These are phyloP conservation scores for Beta macrorhiza DNA, from an alignment of 179 eudicot species.

Conservation along the genomic window DNA sequence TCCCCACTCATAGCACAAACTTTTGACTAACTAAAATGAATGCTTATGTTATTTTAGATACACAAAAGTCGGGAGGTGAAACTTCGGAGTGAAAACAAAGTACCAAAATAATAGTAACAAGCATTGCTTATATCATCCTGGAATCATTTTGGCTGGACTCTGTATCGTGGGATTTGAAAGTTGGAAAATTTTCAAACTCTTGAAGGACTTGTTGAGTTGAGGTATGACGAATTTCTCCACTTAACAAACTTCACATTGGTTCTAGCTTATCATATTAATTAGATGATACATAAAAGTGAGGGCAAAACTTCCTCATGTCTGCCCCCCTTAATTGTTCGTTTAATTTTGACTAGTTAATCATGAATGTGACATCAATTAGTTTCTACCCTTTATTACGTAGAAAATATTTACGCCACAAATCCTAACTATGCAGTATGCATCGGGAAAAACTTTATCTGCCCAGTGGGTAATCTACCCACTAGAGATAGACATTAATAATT, in stretches of 20 bases:
- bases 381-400: too few relatives aligned
- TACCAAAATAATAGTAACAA: not conserved
- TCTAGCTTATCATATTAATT: not conserved
- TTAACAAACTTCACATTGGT: not conserved
- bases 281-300: not conserved
- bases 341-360: not conserved
- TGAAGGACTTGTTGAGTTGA: not conserved
- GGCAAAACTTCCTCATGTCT: not conserved
- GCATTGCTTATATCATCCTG: not conserved
- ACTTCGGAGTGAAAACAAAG: not conserved
- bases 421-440: too few relatives aligned
- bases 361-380: too few relatives aligned
- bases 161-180: not conserved
- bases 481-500: too few relatives aligned
- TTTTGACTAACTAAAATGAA: too few relatives aligned
- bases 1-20: too few relatives aligned
- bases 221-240: slow-evolving; percentile 22
- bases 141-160: not conserved
- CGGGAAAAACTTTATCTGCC: too few relatives aligned
- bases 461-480: too few relatives aligned
- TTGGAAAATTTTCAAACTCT: not conserved
- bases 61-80: not conserved
- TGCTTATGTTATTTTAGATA: not conserved
- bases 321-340: not conserved
- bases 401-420: too few relatives aligned